These are phyloP conservation scores for Talaromyces amestolkiae DNA, from an alignment of 2,329 filamentous ascomycete species.

Conservation along the genomic window DNA sequence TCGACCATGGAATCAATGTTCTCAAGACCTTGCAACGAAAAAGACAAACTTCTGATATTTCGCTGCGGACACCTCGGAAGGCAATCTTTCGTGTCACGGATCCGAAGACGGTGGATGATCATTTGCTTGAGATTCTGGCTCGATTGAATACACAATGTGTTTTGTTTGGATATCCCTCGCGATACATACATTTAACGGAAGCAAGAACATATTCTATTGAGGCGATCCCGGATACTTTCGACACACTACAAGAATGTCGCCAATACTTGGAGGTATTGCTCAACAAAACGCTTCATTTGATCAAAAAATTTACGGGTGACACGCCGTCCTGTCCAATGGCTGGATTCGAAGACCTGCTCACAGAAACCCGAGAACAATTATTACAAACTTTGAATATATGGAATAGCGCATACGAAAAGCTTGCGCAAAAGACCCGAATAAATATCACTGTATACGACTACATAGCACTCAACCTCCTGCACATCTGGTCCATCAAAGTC, in stretches of 20 bases:
- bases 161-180: slow-evolving; percentile 16
- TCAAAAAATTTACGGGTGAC: neutral
- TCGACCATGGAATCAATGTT: slow-evolving; percentile 16
- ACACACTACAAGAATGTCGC: slow-evolving; percentile 9
- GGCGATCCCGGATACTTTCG: neutral
- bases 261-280: slow-evolving; percentile 14
- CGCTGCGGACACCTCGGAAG: too few species aligned
- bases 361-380: slow-evolving; percentile 4
- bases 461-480: slow-evolving; percentile 6
- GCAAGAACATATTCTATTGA: neutral
- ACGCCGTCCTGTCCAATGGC: neutral
- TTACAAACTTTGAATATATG: neutral
- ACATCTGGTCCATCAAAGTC: slow-evolving; percentile 12
- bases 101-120: slow-evolving; percentile 13
- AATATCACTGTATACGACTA: neutral
- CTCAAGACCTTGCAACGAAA: neutral
- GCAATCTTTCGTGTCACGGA: slow-evolving; percentile 5
- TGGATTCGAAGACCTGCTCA: neutral
- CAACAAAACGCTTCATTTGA: neutral
- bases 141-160: slow-evolving; percentile 15
- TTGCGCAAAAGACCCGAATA: neutral
- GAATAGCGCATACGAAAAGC: neutral
- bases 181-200: slow-evolving; percentile 9
- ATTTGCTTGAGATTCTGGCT: slow-evolving; percentile 16
- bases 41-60: neutral